Evolutionary conservation across 805 yeast species (phyloP).

Genomic region (Candida maris): DNA sequence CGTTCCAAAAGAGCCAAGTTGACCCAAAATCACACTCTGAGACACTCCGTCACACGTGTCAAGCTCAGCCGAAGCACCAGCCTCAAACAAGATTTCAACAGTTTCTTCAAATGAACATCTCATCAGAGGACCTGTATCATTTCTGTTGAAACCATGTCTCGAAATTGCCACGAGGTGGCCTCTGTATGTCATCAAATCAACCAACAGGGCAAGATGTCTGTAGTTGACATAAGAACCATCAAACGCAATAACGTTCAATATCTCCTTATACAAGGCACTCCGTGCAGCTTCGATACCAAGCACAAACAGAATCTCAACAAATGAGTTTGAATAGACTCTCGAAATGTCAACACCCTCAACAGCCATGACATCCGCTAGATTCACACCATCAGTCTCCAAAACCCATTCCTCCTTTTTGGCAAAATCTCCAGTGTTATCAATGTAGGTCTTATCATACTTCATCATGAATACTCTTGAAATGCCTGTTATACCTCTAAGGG

Average conservation of each 20-base stretch:
- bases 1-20: slow-evolving; percentile 97
- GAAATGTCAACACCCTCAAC: slow-evolving; percentile 92
- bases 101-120: slow-evolving; percentile 99
- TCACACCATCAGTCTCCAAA: slow-evolving; percentile 97
- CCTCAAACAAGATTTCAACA: slow-evolving; percentile 94
- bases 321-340: slow-evolving; percentile 92
- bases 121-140: slow-evolving; percentile 99
- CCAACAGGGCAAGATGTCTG: slow-evolving; percentile 95
- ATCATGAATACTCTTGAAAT: slow-evolving; percentile 87
- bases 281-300: slow-evolving; percentile 98
- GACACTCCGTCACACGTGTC: slow-evolving; percentile 99
- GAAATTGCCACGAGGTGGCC: slow-evolving; percentile 99
- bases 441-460: slow-evolving; percentile 70
- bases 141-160: slow-evolving; percentile 98
- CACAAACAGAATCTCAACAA: slow-evolving; percentile 91
- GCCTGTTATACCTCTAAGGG: slow-evolving; percentile 93
- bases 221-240: slow-evolving; percentile 99
- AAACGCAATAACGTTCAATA: slow-evolving; percentile 94
- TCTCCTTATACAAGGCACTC: slow-evolving; percentile 88
- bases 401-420: slow-evolving; percentile 95
- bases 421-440: slow-evolving; percentile 82
- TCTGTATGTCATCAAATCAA: slow-evolving; percentile 97
- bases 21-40: slow-evolving; percentile 95
- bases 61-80: slow-evolving; percentile 96
- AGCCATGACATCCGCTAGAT: slow-evolving; percentile 89